These are phyloP conservation scores for Pisolithus microcarpus DNA, from an alignment of 768 basidiomycete species.

Conservation along the genomic window DNA sequence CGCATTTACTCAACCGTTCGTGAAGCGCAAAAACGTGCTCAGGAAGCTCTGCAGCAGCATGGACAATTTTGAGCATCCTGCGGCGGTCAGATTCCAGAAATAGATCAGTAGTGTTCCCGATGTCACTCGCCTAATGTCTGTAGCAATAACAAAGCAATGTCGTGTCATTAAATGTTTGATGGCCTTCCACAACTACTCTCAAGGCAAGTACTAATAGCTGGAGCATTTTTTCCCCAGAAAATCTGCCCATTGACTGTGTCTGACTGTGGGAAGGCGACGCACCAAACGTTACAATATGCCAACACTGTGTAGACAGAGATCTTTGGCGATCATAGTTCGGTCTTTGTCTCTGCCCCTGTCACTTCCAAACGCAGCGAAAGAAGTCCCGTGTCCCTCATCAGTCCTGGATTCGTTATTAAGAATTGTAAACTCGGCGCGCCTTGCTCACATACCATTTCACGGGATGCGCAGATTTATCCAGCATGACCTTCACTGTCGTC, in stretches of 20 bases:
- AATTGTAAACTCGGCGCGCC: neutral
- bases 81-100: too few relatives aligned
- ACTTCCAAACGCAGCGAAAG: constrained; percentile 67
- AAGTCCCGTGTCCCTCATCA: constrained; percentile 74
- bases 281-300: constrained; percentile 41
- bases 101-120: too few relatives aligned
- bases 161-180: too few relatives aligned
- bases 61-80: constrained; percentile 12
- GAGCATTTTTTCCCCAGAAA: too few relatives aligned
- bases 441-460: constrained; percentile 63
- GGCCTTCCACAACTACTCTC: too few relatives aligned
- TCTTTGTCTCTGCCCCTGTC: constrained; percentile 71
- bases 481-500: constrained; percentile 80
- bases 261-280: neutral
- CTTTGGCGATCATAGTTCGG: constrained; percentile 61
- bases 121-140: too few relatives aligned
- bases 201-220: too few relatives aligned
- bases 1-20: neutral
- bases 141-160: neutral
- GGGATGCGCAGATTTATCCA: constrained; percentile 73
- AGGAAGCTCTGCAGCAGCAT: constrained; percentile 5
- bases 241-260: neutral
- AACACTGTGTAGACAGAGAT: constrained; percentile 67
- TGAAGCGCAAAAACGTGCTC: constrained; percentile 11
- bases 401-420: constrained; percentile 42